These are phyloP conservation scores for Chrysosporium queenslandicum DNA, from an alignment of 2,329 filamentous ascomycete species.

Conservation along the genomic window DNA sequence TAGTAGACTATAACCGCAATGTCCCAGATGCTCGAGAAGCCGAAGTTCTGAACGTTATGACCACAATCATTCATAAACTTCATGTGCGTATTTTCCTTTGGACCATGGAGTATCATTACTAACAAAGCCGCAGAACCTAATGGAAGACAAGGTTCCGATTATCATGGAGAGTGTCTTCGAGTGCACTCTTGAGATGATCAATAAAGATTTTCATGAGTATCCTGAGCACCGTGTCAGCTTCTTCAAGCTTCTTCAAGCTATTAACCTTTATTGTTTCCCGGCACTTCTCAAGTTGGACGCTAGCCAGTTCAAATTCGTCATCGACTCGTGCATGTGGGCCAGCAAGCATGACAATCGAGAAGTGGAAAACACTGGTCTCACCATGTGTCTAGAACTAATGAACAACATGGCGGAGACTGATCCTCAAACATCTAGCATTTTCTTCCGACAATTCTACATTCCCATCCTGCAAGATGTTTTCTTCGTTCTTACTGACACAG, in stretches of 20 bases:
- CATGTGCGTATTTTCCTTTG: slow-evolving; percentile 63
- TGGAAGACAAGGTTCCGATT: slow-evolving; percentile 94
- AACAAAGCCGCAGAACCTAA: slow-evolving; percentile 55
- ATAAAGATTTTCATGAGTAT: slow-evolving; percentile 99
- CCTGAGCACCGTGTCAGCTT: slow-evolving; percentile 99
- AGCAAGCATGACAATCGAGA: slow-evolving; percentile 99
- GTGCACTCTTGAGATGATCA: slow-evolving; percentile 98
- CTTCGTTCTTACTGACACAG: slow-evolving; percentile 92
- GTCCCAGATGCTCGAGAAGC: slow-evolving; percentile 91
- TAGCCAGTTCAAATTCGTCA: slow-evolving; percentile 97
- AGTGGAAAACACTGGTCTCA: slow-evolving; percentile 88
- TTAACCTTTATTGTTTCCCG: slow-evolving; percentile 96
- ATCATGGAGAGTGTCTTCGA: slow-evolving; percentile 99
- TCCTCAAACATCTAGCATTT: slow-evolving; percentile 72
- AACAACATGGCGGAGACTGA: slow-evolving; percentile 96
- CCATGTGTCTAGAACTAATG: slow-evolving; percentile 96
- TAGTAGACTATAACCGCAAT: slow-evolving; percentile 94
- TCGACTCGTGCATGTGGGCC: slow-evolving; percentile 99
- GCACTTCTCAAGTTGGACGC: slow-evolving; percentile 88
- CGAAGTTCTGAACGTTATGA: slow-evolving; percentile 95
- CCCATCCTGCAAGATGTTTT: slow-evolving; percentile 95
- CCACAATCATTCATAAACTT: slow-evolving; percentile 90
- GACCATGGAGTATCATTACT: slow-evolving; percentile 30
- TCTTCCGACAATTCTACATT: slow-evolving; percentile 97
- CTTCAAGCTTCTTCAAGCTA: slow-evolving; percentile 90